phyloP scores from a whole-genome alignment of 306 rosid genomes.

The Erythrophleum fordii region DNA sequence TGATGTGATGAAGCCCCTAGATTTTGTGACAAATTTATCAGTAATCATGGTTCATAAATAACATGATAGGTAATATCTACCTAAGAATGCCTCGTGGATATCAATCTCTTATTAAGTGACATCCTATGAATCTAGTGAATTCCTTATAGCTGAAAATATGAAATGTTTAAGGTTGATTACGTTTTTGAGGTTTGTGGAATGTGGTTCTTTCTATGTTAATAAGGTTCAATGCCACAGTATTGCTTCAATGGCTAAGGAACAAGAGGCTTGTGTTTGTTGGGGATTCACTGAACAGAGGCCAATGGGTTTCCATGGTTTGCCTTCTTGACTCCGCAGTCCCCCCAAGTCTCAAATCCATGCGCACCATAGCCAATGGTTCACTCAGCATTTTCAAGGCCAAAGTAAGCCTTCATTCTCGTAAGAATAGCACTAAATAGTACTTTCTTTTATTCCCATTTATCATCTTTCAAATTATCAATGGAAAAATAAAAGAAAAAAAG shows the following conservation, averaged over 20 bases:
- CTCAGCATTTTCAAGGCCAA: slow-evolving; percentile 66
- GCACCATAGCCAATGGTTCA: slow-evolving; percentile 68
- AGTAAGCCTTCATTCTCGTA: slow-evolving; percentile 46
- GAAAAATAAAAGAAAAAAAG: no score
- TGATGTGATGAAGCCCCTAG: no score
- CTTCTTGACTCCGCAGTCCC: slow-evolving; percentile 59
- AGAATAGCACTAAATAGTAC: no score
- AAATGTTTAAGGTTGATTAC: slow-evolving; percentile 20
- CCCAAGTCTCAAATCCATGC: slow-evolving; percentile 61
- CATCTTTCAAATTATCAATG: no score
- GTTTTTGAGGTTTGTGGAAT: slow-evolving; percentile 68
- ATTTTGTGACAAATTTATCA: no score
- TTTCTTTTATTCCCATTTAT: no score
- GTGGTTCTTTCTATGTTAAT: slow-evolving; percentile 62
- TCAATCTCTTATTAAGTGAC: no score
- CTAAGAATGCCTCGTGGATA: no score
- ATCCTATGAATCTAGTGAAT: no score
- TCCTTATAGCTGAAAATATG: not conserved
- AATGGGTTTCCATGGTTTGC: slow-evolving; percentile 96
- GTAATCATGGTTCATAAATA: no score
- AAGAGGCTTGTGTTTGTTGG: slow-evolving; percentile 88
- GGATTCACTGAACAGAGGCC: slow-evolving; percentile 89
- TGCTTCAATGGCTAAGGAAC: slow-evolving; percentile 79
- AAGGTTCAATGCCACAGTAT: slow-evolving; percentile 87
- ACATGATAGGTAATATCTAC: no score